Percentiles rank a stretch among this genome's conserved stretches.
phyloP scores from a whole-genome alignment of 2,329 filamentous ascomycete species.

The Reticulascus tulasneorum region DNA sequence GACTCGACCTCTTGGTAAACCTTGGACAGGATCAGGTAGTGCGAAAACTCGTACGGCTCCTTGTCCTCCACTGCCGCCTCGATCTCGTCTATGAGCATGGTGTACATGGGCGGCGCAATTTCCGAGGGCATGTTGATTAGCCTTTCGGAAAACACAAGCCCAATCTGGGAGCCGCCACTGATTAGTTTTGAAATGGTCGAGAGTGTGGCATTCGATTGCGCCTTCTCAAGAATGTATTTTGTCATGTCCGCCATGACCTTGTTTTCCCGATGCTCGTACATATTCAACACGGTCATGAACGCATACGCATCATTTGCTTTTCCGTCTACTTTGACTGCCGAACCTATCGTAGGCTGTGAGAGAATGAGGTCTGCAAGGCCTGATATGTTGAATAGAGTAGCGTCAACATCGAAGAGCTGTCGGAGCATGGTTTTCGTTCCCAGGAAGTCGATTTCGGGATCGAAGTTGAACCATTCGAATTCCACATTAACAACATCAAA shows the following conservation, averaged over 20 bases:
- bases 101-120: slow-evolving; percentile 89
- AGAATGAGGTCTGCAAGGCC: slow-evolving; percentile 82
- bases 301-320: slow-evolving; percentile 91
- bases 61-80: slow-evolving; percentile 82
- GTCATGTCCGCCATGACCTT: slow-evolving; percentile 67
- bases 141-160: slow-evolving; percentile 84
- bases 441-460: slow-evolving; percentile 86
- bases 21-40: slow-evolving; percentile 89
- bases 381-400: slow-evolving; percentile 81
- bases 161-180: slow-evolving; percentile 56
- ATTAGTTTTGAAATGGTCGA: slow-evolving; percentile 55
- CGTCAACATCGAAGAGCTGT: slow-evolving; percentile 88
- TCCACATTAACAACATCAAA: slow-evolving; percentile 91
- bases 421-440: slow-evolving; percentile 85
- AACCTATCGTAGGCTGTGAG: slow-evolving; percentile 81
- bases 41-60: slow-evolving; percentile 88
- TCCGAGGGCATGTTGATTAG: slow-evolving; percentile 97
- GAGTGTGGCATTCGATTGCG: slow-evolving; percentile 50
- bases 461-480: slow-evolving; percentile 98
- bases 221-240: slow-evolving; percentile 63
- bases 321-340: slow-evolving; percentile 95
- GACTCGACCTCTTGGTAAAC: slow-evolving; percentile 89
- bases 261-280: slow-evolving; percentile 73
- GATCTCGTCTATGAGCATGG: slow-evolving; percentile 89
- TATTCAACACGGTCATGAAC: slow-evolving; percentile 82